Evolutionary conservation across 2,329 filamentous ascomycete species (phyloP).

Genomic region (Zymoseptoria pseudotritici): DNA sequence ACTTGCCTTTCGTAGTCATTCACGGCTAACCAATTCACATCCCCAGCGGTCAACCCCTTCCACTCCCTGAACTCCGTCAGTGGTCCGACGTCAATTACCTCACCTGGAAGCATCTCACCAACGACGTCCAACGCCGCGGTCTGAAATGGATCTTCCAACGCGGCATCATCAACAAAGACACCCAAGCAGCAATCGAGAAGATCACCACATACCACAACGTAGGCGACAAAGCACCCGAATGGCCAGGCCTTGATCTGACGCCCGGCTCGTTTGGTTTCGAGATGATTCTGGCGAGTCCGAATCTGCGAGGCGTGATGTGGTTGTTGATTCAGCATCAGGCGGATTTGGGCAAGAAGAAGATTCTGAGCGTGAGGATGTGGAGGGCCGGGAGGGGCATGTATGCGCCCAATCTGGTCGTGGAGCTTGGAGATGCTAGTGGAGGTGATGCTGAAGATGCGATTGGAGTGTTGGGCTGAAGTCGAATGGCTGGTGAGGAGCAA

Average conservation of each 20-base stretch:
- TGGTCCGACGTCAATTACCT: conserved; percentile 11
- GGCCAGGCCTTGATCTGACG: conserved; percentile 4
- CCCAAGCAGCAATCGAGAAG: conserved; percentile 6
- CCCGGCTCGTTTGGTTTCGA: conserved; percentile 3
- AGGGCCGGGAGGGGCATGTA: conserved; percentile 4
- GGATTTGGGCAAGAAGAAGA: conserved; percentile 5
- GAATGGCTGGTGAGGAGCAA: not conserved
- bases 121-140: not conserved
- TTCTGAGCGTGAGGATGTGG: conserved; percentile 10
- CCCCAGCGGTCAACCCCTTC: not conserved
- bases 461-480: not conserved
- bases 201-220: conserved; percentile 3
- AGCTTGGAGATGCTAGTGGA: conserved; percentile 7
- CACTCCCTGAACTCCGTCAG: conserved; percentile 6
- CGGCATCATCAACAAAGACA: conserved; percentile 10
- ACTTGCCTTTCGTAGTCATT: not conserved
- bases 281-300: conserved; percentile 9
- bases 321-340: conserved; percentile 11
- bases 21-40: not conserved
- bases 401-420: conserved; percentile 11
- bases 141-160: conserved; percentile 7
- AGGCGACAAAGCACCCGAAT: conserved; percentile 3
- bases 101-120: conserved; percentile 9
- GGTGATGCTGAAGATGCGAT: not conserved
- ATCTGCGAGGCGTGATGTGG: conserved; percentile 8